phyloP scores from a whole-genome alignment of 2,329 filamentous ascomycete species.

The Aspergillus proliferans region DNA sequence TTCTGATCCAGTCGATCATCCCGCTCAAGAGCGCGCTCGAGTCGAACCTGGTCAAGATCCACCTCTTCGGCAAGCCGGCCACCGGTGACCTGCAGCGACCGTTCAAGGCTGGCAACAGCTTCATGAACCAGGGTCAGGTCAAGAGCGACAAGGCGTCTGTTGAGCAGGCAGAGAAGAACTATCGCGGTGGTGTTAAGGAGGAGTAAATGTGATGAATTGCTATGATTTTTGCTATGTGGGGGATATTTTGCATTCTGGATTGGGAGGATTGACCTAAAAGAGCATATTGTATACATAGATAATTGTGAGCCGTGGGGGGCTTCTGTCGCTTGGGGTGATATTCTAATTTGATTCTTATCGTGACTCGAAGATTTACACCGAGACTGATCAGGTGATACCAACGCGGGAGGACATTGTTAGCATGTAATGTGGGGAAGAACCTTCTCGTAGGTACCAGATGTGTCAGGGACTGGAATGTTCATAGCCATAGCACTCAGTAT shows the following conservation, averaged over 20 bases:
- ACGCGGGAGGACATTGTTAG: too few relatives aligned
- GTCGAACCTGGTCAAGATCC: conserved; percentile 92
- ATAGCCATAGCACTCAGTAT: too few relatives aligned
- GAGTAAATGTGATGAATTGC: conserved; percentile 29
- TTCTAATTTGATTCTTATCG: too few relatives aligned
- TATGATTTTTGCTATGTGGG: neutral
- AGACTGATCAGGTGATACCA: too few relatives aligned
- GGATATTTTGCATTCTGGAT: neutral
- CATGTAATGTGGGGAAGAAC: too few relatives aligned
- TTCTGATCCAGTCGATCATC: conserved; percentile 97
- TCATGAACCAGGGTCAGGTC: conserved; percentile 67
- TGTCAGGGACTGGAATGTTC: too few relatives aligned
- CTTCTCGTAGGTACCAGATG: too few relatives aligned
- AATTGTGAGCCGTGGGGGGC: neutral
- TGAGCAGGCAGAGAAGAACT: conserved; percentile 45
- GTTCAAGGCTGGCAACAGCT: conserved; percentile 78
- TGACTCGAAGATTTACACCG: too few relatives aligned
- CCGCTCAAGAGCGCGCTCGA: conserved; percentile 94
- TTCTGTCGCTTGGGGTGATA: too few relatives aligned
- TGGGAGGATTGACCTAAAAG: neutral
- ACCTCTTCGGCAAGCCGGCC: conserved; percentile 80
- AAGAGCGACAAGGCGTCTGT: conserved; percentile 87
- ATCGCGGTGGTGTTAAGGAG: conserved; percentile 46
- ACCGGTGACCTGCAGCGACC: conserved; percentile 88
- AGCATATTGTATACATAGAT: neutral